A percentile compares a stretch with the other conserved stretches of the same genome.
phyloP scores from a whole-genome alignment of 768 basidiomycete genomes.

The Tephrocybe rancida region DNA sequence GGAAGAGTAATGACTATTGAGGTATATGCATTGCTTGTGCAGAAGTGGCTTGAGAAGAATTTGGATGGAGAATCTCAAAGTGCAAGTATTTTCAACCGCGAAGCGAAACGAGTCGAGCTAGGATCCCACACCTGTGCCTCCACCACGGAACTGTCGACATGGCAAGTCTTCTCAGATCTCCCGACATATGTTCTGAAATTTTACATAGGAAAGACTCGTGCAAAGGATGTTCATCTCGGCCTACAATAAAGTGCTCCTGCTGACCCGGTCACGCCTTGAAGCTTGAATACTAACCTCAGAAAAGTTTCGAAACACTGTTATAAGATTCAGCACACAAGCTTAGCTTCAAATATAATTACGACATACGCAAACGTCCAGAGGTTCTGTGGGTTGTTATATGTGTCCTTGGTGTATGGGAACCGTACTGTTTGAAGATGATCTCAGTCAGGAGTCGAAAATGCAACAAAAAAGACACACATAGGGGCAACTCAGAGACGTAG shows the following conservation, averaged over 20 bases:
- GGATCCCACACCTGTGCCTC: background rate
- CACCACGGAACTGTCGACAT: too few species aligned
- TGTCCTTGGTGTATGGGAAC: slow-evolving; percentile 62
- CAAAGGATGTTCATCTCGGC: too few species aligned
- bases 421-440: slow-evolving; percentile 38
- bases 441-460: background rate
- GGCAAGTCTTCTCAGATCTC: too few species aligned
- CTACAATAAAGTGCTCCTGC: too few species aligned
- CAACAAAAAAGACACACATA: slow-evolving; percentile 21
- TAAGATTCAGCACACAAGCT: background rate
- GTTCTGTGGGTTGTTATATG: slow-evolving; percentile 65
- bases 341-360: background rate
- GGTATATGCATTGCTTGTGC: too few species aligned
- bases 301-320: slow-evolving; percentile 11
- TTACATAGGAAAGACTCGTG: too few species aligned
- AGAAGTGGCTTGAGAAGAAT: background rate
- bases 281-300: too few species aligned
- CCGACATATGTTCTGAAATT: too few species aligned
- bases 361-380: slow-evolving; percentile 61
- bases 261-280: background rate
- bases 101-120: too few species aligned
- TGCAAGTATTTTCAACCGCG: background rate
- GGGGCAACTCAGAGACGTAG: slow-evolving; percentile 44
- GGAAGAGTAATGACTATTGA: too few species aligned
- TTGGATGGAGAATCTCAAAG: background rate